Conservation (phyloP, 352 stramenopile species). For the Discostella stelligera region DNA sequence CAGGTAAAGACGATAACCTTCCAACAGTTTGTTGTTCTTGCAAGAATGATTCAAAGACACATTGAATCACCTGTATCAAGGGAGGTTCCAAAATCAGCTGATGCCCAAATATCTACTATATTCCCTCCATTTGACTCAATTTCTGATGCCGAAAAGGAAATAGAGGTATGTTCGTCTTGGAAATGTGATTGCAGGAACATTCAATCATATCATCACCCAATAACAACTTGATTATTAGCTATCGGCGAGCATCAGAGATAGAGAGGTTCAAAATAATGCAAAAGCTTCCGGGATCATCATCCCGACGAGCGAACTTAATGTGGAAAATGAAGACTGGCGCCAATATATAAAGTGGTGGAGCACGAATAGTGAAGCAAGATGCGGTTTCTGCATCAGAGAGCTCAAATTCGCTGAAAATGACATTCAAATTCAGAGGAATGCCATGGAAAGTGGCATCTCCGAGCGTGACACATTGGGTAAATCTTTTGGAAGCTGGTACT, state of each 20-base stretch:
- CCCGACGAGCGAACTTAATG: slow-evolving; percentile 4
- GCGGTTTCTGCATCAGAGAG: slow-evolving; percentile 26
- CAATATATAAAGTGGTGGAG: slow-evolving; percentile 25
- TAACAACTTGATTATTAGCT: not conserved
- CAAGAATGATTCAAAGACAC: slow-evolving; percentile 7
- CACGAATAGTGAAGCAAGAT: slow-evolving; percentile 8
- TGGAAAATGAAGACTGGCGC: slow-evolving; percentile 6
- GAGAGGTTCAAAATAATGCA: slow-evolving; percentile 13
- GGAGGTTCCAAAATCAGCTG: not conserved
- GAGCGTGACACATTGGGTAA: slow-evolving; percentile 4
- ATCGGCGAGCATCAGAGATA: slow-evolving; percentile 21
- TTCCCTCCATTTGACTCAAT: slow-evolving; percentile 14
- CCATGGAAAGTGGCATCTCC: slow-evolving; percentile 6
- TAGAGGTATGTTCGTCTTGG: slow-evolving; percentile 17
- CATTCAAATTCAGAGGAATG: slow-evolving; percentile 4
- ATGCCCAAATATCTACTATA: slow-evolving; percentile 4
- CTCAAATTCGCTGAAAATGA: slow-evolving; percentile 14
- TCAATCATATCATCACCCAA: not conserved
- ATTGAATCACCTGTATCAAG: not conserved
- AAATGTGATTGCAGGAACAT: not conserved
- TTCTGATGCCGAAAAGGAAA: slow-evolving; percentile 4
- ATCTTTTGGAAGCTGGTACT: slow-evolving; percentile 18
- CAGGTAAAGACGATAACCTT: slow-evolving; percentile 19
- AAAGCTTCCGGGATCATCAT: slow-evolving; percentile 9
- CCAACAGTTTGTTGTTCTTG: slow-evolving; percentile 21